Evolutionary conservation across 495 filamentous ascomycete species (phyloP), one percentile per base, ranked within the genome.

Genomic region (Neurospora cerealis): DNA sequence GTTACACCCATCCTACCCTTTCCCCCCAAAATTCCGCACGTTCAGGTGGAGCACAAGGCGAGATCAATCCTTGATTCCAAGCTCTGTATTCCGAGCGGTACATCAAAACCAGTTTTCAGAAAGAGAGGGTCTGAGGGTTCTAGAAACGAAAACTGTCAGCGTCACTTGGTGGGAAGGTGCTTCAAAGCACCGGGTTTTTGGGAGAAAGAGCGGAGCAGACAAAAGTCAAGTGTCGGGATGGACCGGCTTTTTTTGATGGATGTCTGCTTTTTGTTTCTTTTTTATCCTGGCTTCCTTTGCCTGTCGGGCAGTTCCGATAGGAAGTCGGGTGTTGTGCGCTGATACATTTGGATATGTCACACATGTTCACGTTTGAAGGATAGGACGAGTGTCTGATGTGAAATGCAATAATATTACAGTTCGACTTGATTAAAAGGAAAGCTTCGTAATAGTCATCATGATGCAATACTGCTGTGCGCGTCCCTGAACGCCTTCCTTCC

Each of bases 1-100:
- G 5, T 36, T 36, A 17, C 15, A 41, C 40, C 15, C 15, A 17
- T 17, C 66, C 41, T 40, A 74, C 66, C 39, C 44, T 44, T 66
- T 39, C 19, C 36, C 46, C n/a, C 38, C 69, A 71, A 19, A 46
- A 71, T 74, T 82, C 85, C 84, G 86, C 87, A 85, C 83, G 86
- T 83, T 85, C 81, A 86, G 86, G 86, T 88, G 87, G 86, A 88
- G 87, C 83, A 86, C 87, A 88, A 88, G 87, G 87, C 86, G 87
- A 87, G 87, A 87, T 77, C 85, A 80, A 86, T 89, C 87, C 87
- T 88, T 89, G 87, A 82, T 80, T 74, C 80, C 54, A 85, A 76
- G 84, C 87, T 88, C 85, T 89, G 87, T 89, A 88, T 88, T 88
- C 86, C 86, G 86, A 86, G 87, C 87, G 87, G 85, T 82, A 89